Conservation (phyloP, 805 yeast genomes). For the Candida quercuum region DNA sequence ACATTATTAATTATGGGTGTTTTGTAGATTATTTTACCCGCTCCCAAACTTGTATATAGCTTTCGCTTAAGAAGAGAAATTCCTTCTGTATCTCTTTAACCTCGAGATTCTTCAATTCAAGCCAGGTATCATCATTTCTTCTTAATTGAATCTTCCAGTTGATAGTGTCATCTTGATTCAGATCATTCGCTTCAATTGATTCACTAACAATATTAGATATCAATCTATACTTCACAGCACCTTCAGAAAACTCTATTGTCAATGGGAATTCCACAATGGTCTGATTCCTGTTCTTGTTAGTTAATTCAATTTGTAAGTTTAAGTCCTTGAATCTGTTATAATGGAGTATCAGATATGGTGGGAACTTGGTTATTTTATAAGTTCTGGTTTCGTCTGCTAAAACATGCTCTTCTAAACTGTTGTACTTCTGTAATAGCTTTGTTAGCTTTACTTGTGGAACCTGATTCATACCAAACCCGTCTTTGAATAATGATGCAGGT, state of each 20-base stretch:
- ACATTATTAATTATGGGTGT: too few species aligned
- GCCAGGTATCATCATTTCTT: constrained; percentile 45
- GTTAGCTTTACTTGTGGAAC: constrained; percentile 48
- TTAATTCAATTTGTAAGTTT: constrained; percentile 26
- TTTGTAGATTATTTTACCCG: constrained; percentile 11
- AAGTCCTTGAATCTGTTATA: constrained; percentile 46
- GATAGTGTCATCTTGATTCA: constrained; percentile 26
- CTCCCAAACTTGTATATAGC: constrained; percentile 67
- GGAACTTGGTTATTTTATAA: constrained; percentile 38
- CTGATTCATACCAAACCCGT: constrained; percentile 36
- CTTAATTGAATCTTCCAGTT: constrained; percentile 46
- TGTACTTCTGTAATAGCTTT: constrained; percentile 38
- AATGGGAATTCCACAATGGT: constrained; percentile 59
- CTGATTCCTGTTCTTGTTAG: constrained; percentile 43
- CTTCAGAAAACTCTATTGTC: constrained; percentile 24
- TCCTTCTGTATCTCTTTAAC: constrained; percentile 47
- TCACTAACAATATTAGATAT: constrained; percentile 43
- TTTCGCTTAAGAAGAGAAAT: constrained; percentile 55
- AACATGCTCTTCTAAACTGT: constrained; percentile 28
- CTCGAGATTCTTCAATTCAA: constrained; percentile 48
- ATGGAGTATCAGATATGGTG: constrained; percentile 50
- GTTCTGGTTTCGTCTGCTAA: constrained; percentile 30
- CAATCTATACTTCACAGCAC: constrained; percentile 33
- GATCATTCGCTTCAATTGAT: constrained; percentile 11
- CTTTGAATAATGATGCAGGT: constrained; percentile 47